These are phyloP conservation scores for Candida ponderosae DNA, from an alignment of 805 yeast genomes.

Conservation along the genomic window DNA sequence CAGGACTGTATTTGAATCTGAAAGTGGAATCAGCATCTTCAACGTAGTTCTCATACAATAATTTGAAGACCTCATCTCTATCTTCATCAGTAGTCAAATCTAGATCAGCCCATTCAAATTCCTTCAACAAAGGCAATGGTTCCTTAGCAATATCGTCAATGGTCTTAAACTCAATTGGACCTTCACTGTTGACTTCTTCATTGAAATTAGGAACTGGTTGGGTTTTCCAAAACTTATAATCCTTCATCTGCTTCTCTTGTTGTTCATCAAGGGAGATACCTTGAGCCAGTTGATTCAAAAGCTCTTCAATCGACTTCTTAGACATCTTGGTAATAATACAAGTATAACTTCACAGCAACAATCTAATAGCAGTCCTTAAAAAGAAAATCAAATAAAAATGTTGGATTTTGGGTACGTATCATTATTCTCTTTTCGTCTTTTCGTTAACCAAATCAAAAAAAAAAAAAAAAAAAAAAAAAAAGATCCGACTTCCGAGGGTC, in stretches of 20 bases:
- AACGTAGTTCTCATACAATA: slow-evolving; percentile 85
- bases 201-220: slow-evolving; percentile 87
- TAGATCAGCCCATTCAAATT: slow-evolving; percentile 84
- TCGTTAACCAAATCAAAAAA: not conserved
- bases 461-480: slow-evolving; percentile 2
- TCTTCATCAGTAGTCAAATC: slow-evolving; percentile 52
- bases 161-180: slow-evolving; percentile 73
- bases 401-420: no score
- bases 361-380: no score
- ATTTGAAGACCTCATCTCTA: slow-evolving; percentile 68
- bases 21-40: slow-evolving; percentile 91
- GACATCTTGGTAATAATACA: slow-evolving; percentile 10
- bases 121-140: slow-evolving; percentile 61
- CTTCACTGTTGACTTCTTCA: slow-evolving; percentile 59
- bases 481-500: not conserved
- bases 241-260: slow-evolving; percentile 70
- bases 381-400: no score
- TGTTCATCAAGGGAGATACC: slow-evolving; percentile 39
- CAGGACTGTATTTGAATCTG: slow-evolving; percentile 80
- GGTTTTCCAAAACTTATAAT: slow-evolving; percentile 95
- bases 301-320: slow-evolving; percentile 45
- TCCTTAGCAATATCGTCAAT: slow-evolving; percentile 63
- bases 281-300: slow-evolving; percentile 32
- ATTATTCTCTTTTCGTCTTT: not conserved
- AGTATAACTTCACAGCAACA: not conserved